Evolutionary conservation across 2,329 filamentous ascomycete genomes (phyloP), one percentile per base, ranked within the genome.

Genomic region (Colletotrichum limetticola): DNA sequence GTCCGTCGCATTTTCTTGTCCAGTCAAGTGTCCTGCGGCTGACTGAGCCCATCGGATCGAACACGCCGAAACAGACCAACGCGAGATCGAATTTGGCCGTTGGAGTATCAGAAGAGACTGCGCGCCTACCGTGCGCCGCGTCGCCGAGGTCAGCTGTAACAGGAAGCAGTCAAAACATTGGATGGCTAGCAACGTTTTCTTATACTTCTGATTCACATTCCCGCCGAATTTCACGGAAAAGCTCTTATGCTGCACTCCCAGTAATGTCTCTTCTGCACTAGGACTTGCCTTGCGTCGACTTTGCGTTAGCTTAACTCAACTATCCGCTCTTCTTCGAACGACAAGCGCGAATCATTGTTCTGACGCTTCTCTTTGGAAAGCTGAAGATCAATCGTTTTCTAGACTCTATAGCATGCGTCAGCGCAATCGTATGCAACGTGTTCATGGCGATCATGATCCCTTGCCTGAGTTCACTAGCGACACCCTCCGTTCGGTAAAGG

Each of bases 381-480:
- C 19, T 22, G 8, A 49, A 49, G 7, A 49, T 19, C 1, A 24
- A n/a, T 35, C 28, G n/a, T 9, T 9, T 1, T 12, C 60, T 12
- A 63, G 30, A 16, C 5, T 42, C 30, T 16, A 57, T 3, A 57
- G 4, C 22, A 65, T 65, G 62, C 62, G 22, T 16, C 24, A 56
- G 19, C 32, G 14, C 12, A 57, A 5, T 28, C 62, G 62, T 22
- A 28, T 22, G 49, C 49, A 57, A 24, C 52, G 32, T 14, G 37
- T 56, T 9, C 49, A 65, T 57, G 52, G 32, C 16, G 52, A 32
- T 6, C 32, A 72, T 22, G 55, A 30, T 35, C n/a, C 49, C 32
- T 32, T 63, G 19, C 68, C 64, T 3, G 28, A 37, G 2, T 74
- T 74, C 16, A 72, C 66, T 2, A 61, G 61, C n/a, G 49, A 71